A percentile compares a stretch with the other conserved stretches of the same genome.
phyloP scores from a whole-genome alignment of 495 filamentous ascomycete species.

The Usnea hakonensis region DNA sequence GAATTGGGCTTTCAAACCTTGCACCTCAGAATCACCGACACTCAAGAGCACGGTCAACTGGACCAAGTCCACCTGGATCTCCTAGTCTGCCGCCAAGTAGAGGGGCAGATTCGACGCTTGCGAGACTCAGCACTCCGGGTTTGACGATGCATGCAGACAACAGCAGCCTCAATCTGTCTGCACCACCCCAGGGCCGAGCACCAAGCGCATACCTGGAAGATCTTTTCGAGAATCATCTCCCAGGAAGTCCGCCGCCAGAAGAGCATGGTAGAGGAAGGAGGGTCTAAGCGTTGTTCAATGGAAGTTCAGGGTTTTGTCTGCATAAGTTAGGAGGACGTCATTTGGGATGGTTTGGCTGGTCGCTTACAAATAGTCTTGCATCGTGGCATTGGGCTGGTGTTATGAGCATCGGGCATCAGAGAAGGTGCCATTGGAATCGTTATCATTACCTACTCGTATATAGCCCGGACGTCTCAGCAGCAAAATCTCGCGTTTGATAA shows the following conservation, averaged over 20 bases:
- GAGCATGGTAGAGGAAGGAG: conserved; percentile 19
- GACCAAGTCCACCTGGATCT: conserved; percentile 59
- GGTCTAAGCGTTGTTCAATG: neutral
- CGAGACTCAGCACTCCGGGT: conserved; percentile 28
- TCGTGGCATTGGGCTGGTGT: neutral
- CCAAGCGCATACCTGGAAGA: conserved; percentile 93
- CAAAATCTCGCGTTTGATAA: neutral
- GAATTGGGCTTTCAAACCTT: conserved; percentile 44
- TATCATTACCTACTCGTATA: neutral
- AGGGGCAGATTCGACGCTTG: conserved; percentile 30
- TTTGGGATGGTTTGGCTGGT: neutral
- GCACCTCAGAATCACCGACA: conserved; percentile 46
- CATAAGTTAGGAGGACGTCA: neutral
- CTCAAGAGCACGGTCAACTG: conserved; percentile 37
- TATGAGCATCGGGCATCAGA: neutral
- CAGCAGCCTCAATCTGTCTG: conserved; percentile 61
- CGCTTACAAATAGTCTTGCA: neutral
- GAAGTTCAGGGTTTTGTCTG: neutral
- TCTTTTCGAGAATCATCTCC: conserved; percentile 64
- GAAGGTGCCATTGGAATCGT: neutral
- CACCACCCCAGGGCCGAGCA: conserved; percentile 62
- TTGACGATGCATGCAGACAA: conserved; percentile 47
- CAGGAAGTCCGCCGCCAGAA: conserved; percentile 16
- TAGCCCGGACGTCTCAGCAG: neutral
- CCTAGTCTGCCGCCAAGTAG: conserved; percentile 46